These are phyloP conservation scores for Puccinia hordei DNA, from an alignment of 1,284 basidiomycete species.

Conservation along the genomic window DNA sequence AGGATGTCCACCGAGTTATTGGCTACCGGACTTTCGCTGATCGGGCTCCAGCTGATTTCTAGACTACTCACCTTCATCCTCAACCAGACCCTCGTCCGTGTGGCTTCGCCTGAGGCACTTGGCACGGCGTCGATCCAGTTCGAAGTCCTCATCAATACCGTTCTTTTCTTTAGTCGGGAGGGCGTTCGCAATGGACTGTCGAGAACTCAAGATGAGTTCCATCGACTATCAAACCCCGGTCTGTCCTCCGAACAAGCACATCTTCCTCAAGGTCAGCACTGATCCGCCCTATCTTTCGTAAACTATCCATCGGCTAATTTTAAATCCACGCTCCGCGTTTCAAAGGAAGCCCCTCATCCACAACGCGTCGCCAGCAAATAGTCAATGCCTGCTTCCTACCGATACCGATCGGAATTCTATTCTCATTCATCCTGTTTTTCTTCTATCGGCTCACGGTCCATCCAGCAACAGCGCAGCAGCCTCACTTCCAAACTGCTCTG, in stretches of 20 bases:
- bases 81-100: constrained; percentile 81
- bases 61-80: constrained; percentile 81
- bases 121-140: constrained; percentile 83
- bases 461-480: constrained; percentile 66
- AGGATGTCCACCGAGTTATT: constrained; percentile 54
- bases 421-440: constrained; percentile 63
- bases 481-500: constrained; percentile 69
- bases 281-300: neutral
- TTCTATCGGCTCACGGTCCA: constrained; percentile 65
- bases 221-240: neutral
- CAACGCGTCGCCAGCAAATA: constrained; percentile 49
- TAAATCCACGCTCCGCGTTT: constrained; percentile 45
- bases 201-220: constrained; percentile 56
- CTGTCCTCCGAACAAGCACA: neutral
- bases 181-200: constrained; percentile 82
- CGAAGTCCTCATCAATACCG: constrained; percentile 80
- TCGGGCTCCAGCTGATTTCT: constrained; percentile 81
- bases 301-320: constrained; percentile 12
- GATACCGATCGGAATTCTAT: constrained; percentile 65
- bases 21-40: constrained; percentile 71
- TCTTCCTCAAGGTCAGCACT: neutral
- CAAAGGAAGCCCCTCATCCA: constrained; percentile 52
- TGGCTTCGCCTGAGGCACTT: constrained; percentile 81
- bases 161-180: constrained; percentile 87
- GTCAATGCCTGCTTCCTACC: constrained; percentile 68